A percentile compares a stretch with the other conserved stretches of the same genome.
phyloP scores from a whole-genome alignment of 495 filamentous ascomycete genomes.

The Zalerion maritima region DNA sequence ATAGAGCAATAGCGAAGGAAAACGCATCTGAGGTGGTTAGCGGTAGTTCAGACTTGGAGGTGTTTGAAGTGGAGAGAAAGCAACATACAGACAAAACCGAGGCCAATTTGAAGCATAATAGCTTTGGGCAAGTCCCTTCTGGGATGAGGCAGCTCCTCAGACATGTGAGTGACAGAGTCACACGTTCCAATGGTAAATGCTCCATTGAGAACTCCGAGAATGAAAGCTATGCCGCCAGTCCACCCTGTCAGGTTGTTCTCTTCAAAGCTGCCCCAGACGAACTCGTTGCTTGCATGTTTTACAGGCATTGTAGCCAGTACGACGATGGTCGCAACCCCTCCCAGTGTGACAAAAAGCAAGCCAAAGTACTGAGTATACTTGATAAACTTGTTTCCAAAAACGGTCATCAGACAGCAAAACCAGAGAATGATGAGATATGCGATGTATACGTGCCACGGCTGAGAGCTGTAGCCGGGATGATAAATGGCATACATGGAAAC shows the following conservation, averaged over 20 bases:
- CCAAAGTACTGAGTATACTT: conserved; percentile 53
- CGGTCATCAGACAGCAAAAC: conserved; percentile 45
- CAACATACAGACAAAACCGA: conserved; percentile 40
- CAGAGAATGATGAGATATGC: conserved; percentile 53
- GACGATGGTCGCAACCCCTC: conserved; percentile 55
- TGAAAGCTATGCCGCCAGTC: conserved; percentile 59
- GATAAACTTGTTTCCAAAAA: conserved; percentile 55
- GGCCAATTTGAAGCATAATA: conserved; percentile 41
- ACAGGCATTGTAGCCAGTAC: conserved; percentile 65
- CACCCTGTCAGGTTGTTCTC: conserved; percentile 59
- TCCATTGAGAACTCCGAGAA: conserved; percentile 71
- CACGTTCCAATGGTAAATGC: conserved; percentile 76
- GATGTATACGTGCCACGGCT: conserved; percentile 66
- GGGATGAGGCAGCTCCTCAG: conserved; percentile 66
- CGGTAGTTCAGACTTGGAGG: not conserved
- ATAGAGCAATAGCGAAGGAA: conserved; percentile 57
- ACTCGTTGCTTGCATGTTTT: conserved; percentile 37
- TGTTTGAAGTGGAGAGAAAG: conserved; percentile 10
- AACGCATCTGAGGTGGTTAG: conserved; percentile 35
- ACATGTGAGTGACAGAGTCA: conserved; percentile 60
- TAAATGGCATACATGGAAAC: conserved; percentile 59
- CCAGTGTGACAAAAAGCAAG: conserved; percentile 52
- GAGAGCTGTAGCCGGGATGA: conserved; percentile 44
- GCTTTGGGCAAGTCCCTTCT: conserved; percentile 47
- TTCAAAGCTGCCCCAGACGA: conserved; percentile 42